These are phyloP conservation scores for Ascodesmis nigricans DNA, from an alignment of 495 filamentous ascomycete genomes.

Conservation along the genomic window DNA sequence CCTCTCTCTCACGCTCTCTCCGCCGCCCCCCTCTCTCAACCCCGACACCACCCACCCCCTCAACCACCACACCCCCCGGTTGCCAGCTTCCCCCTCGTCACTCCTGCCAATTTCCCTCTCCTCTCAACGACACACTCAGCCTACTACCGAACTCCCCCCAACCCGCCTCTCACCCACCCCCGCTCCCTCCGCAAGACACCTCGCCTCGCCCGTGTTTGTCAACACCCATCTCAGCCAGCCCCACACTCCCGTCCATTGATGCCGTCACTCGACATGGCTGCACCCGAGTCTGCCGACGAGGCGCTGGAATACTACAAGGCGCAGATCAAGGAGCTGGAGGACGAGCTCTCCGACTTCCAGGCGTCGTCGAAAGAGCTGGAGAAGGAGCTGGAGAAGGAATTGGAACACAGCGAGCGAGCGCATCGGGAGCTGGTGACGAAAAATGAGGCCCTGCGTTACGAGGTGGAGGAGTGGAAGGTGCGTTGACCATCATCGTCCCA, in stretches of 20 bases:
- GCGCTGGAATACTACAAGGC: constrained; percentile 80
- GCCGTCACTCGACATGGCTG: constrained; percentile 3
- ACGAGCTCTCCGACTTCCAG: constrained; percentile 85
- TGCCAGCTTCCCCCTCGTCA: too few relatives aligned
- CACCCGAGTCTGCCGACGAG: constrained; percentile 29
- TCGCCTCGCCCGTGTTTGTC: too few relatives aligned
- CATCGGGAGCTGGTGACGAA: constrained; percentile 71
- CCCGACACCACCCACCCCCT: too few relatives aligned
- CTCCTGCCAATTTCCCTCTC: too few relatives aligned
- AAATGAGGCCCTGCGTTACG: constrained; percentile 58
- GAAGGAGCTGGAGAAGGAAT: constrained; percentile 83
- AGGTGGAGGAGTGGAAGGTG: constrained; percentile 98
- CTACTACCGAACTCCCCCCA: background rate
- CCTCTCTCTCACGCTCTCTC: too few relatives aligned
- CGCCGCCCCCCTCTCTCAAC: too few relatives aligned
- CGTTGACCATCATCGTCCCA: constrained; percentile 13
- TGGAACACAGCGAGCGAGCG: constrained; percentile 84
- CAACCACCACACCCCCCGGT: too few relatives aligned
- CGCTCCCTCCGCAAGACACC: background rate
- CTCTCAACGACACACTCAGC: too few relatives aligned
- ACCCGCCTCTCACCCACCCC: background rate
- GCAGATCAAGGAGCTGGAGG: constrained; percentile 82
- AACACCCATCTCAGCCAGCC: too few relatives aligned
- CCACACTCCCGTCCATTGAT: too few relatives aligned
- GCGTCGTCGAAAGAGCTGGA: constrained; percentile 83